Base-by-base conservation (phyloP, 1,284 basidiomycete species). In the Microbotryomycetes sp. region DNA sequence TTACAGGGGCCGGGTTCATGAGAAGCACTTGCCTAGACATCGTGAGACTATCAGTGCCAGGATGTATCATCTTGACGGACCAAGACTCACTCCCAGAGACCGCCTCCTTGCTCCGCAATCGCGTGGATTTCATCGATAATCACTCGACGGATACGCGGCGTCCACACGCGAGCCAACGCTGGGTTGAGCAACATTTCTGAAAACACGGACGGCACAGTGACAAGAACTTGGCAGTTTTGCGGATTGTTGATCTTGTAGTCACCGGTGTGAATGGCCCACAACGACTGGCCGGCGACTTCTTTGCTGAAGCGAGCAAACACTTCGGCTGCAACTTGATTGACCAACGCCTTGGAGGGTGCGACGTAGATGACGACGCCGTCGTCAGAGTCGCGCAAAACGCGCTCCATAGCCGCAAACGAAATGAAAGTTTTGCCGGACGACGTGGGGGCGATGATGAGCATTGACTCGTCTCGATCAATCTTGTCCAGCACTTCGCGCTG, bases 391-490 rank as follows among this genome's bases (percentile, higher is more conserved):
- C 82, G 75, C 5, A 87, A 73, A 15, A 85, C 76, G 61, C 81
- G 80, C 72, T 86, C 85, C 85, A 87, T 87, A 0, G 85, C 85
- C 64, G 86, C 86, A 71, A 80, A 87, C 3, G 84, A 85, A 48
- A 87, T 85, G 71, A 87, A 87, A 0, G 86, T 87, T 72, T 87
- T 87, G 31, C 85, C 58, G 16, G 50, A 84, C 82, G 70, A 70
- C 3, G 73, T 74, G 7, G 73, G 73, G 3, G 73, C 85, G 54
- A 86, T 82, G 18, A 85, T 84, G 3, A 87, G 79, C 21, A 86
- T 73, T 3, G 84, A 86, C 55, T 80, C 76, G 41, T 82, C 76
- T 15, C 72, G 70, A 63, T 87, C 85, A 24, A 87, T 78, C 53
- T 78, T 80, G 67, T 87, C 83, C 41, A 87, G 73, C 1, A 86